Conservation (phyloP, 495 filamentous ascomycete genomes). For the Penicillium paxilli region DNA sequence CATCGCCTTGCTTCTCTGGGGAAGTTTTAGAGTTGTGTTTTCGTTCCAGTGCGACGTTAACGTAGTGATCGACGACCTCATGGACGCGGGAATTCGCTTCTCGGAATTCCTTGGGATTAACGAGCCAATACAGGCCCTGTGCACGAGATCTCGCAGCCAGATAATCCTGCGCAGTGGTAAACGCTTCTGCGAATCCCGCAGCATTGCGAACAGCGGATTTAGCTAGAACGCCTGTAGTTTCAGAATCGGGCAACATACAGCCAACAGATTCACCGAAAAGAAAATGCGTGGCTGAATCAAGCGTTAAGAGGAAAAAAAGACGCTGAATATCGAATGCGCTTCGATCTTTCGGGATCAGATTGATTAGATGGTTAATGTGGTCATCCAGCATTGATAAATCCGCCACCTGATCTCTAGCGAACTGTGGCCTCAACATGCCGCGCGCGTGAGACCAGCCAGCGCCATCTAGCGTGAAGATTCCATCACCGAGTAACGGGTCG, state of each 20-base stretch:
- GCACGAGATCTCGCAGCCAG: slow-evolving; percentile 28
- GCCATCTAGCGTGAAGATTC: slow-evolving; percentile 74
- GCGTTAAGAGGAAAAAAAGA: slow-evolving; percentile 60
- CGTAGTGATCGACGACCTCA: slow-evolving; percentile 51
- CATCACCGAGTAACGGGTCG: slow-evolving; percentile 52
- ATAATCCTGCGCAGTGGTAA: slow-evolving; percentile 44
- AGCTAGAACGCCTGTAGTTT: slow-evolving; percentile 24
- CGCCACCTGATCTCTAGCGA: slow-evolving; percentile 49
- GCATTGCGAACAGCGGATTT: slow-evolving; percentile 35
- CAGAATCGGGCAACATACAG: slow-evolving; percentile 30
- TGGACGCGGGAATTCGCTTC: slow-evolving; percentile 41
- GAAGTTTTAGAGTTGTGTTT: slow-evolving; percentile 28
- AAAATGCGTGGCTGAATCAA: slow-evolving; percentile 70
- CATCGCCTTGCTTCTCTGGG: slow-evolving; percentile 22
- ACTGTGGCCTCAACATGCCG: slow-evolving; percentile 54
- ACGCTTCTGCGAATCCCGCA: slow-evolving; percentile 47
- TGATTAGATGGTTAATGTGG: slow-evolving; percentile 57
- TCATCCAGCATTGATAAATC: slow-evolving; percentile 53
- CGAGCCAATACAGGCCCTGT: slow-evolving; percentile 39
- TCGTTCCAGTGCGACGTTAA: slow-evolving; percentile 41
- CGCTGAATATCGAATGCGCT: slow-evolving; percentile 60
- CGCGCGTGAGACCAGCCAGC: slow-evolving; percentile 61
- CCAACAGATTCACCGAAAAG: slow-evolving; percentile 59
- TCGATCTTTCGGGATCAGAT: slow-evolving; percentile 43
- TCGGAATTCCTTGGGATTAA: slow-evolving; percentile 37